Evolutionary conservation across 768 basidiomycete species (phyloP).

Genomic region (Leccinum pellstonianum): DNA sequence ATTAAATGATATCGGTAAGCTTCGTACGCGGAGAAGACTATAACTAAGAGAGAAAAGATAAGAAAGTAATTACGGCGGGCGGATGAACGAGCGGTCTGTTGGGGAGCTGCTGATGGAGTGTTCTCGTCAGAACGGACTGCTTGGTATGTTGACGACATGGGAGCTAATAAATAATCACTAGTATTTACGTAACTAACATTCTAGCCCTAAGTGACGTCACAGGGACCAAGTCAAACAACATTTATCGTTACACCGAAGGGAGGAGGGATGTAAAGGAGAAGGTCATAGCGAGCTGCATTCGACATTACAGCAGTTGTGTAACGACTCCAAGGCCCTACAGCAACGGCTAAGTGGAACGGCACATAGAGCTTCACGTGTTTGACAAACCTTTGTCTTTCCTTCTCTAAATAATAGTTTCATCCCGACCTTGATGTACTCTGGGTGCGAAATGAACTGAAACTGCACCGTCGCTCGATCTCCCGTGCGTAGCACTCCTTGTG

Average conservation of each 20-base stretch:
- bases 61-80: slow-evolving; percentile 34
- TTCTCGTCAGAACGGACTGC: slow-evolving; percentile 19
- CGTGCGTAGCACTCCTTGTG: slow-evolving; percentile 84
- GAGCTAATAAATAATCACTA: slow-evolving; percentile 8
- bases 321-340: slow-evolving; percentile 74
- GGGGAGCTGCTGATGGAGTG: slow-evolving; percentile 16
- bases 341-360: slow-evolving; percentile 9
- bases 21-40: slow-evolving; percentile 43
- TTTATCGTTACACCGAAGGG: neutral
- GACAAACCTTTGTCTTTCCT: slow-evolving; percentile 86
- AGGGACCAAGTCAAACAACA: neutral
- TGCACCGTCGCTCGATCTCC: slow-evolving; percentile 93
- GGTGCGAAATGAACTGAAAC: slow-evolving; percentile 91
- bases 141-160: slow-evolving; percentile 28
- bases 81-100: slow-evolving; percentile 26
- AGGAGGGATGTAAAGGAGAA: neutral
- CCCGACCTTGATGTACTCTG: slow-evolving; percentile 90
- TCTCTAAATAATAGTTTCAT: slow-evolving; percentile 94
- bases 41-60: slow-evolving; percentile 35
- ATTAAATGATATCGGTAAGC: slow-evolving; percentile 40
- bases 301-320: slow-evolving; percentile 55
- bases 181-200: slow-evolving; percentile 11
- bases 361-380: neutral
- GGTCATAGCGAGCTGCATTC: neutral
- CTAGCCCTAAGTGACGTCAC: slow-evolving; percentile 22